Evolutionary conservation across 148 eudicot genomes (phyloP), one percentile per base, ranked within the genome.

Genomic region (Cornus suecica): DNA sequence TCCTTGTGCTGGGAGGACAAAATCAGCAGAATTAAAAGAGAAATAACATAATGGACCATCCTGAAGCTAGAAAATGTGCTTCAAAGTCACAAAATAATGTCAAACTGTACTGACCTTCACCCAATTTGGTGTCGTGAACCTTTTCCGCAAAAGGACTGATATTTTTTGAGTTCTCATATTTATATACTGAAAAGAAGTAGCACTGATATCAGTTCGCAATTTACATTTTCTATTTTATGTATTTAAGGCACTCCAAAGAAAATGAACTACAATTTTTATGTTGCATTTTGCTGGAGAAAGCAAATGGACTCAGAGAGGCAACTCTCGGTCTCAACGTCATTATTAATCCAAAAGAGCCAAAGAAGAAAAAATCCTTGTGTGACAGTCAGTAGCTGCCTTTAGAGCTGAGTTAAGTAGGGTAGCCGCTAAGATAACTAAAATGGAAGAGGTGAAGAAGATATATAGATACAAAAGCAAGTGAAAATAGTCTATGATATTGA

Each of bases 51-150:
- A 71, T 76, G 72, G 72, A 65, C 48, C 11, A 24, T 37, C 24
- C 11, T 66, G 26, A 74, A 68, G 48, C 64, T 71, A 34, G 68
- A 30, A 34, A 54, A 71, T 16, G 18, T 70, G 37, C 54, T 34
- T 20, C 58, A 70, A 30, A 14, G 42, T 41, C 61, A 52, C 31
- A 14, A 48, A 72, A 34, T 60, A 61, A 25, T 76, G 68, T 16
- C 27, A 31, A 31, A 71, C 41, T 52, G 56, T 77, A 83, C 92
- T 77, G 25, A 96, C 99, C 99, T 96, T 96, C 74, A 91, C 75
- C 99, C 99, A 96, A 67, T 93, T 93, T 63, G 99, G 97, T 23
- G 98, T 83, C 25, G 93, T 85, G 77, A 96, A 93, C 84, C 98
- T 90, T 85, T 91, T 96, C 77, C 88, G 87, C 79, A 96, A 71